Evolutionary conservation across 1,284 basidiomycete genomes (phyloP), one percentile per base, ranked within the genome.

Genomic region (Malassezia brasiliensis): DNA sequence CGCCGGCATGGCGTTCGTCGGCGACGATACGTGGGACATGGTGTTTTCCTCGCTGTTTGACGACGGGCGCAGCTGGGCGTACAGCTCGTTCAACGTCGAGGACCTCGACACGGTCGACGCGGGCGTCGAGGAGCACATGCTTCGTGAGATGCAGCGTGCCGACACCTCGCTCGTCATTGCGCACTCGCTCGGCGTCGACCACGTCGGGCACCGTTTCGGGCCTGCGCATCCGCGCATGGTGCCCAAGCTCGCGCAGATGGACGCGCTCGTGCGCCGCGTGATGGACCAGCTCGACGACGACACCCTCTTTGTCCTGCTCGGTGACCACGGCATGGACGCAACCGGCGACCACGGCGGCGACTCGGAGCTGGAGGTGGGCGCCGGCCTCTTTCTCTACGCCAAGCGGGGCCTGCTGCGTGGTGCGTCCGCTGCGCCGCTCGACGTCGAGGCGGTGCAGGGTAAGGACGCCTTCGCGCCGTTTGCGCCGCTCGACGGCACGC

Each of bases 41-140:
- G 82, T 94, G 14, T 98, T 91, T 71, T 88, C 91, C 0, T 76
- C 81, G 47, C 77, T 83, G 1, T 90, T 96, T 62, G 79, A 81
- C 40, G 69, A 39, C 3, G 84, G 85, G 61, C 83, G 86, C 77
- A 80, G 83, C 1, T 85, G 83, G 73, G 85, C 90, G 0, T 96
- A 85, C 73, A 90, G 96, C 75, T 96, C 90, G 1, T 98, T 99
- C 81, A 93, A 98, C 75, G 93, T 99, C 56, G 93, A 96, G 76
- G 94, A 98, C 72, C 80, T 98, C 15, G 89, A 98, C 70, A 87
- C 88, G 0, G 94, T 98, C 35, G 94, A 98, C 69, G 79, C 85
- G 48, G 91, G 93, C 9, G 90, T 98, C 53, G 83, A 86, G 39
- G 68, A 77, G 12, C 83, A 89, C 67, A 80, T 98, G n/a, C 83